A percentile compares a stretch with the other conserved stretches of the same genome.
phyloP scores from a whole-genome alignment of 2,329 filamentous ascomycete genomes.

The Trichoderma sp. region DNA sequence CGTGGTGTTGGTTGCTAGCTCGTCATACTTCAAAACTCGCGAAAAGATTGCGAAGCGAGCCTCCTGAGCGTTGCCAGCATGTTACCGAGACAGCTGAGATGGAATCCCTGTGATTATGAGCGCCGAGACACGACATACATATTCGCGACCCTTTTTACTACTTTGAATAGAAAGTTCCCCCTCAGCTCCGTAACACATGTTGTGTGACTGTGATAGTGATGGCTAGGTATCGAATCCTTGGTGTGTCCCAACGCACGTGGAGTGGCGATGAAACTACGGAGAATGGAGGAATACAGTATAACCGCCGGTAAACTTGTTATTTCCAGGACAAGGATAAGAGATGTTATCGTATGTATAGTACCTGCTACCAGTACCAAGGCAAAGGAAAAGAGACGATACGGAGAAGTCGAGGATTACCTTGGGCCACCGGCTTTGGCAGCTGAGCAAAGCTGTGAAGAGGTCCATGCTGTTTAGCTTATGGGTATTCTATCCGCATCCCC shows the following conservation, averaged over 20 bases:
- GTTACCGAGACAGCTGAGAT: background rate
- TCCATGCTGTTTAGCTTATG: background rate
- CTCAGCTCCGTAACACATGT: background rate
- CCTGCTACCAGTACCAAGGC: background rate
- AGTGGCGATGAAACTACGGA: background rate
- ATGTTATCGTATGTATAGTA: background rate
- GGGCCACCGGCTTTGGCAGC: background rate
- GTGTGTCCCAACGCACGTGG: background rate
- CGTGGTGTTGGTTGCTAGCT: background rate
- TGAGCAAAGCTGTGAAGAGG: background rate
- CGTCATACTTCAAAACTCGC: background rate
- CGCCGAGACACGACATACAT: background rate
- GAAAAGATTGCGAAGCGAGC: background rate
- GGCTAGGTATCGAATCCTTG: background rate
- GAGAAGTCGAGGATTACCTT: background rate
- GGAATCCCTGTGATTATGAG: background rate
- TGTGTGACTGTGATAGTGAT: conserved; percentile 14
- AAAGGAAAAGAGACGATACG: background rate
- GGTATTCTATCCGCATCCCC: background rate
- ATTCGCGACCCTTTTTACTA: background rate
- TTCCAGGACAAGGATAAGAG: background rate
- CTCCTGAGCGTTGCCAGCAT: background rate
- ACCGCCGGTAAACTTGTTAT: background rate
- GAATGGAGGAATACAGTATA: background rate
- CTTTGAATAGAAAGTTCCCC: background rate